These are phyloP conservation scores for Ulota crispa DNA, from an alignment of 225 moss, liverwort and hornwort genomes.

Conservation along the genomic window DNA sequence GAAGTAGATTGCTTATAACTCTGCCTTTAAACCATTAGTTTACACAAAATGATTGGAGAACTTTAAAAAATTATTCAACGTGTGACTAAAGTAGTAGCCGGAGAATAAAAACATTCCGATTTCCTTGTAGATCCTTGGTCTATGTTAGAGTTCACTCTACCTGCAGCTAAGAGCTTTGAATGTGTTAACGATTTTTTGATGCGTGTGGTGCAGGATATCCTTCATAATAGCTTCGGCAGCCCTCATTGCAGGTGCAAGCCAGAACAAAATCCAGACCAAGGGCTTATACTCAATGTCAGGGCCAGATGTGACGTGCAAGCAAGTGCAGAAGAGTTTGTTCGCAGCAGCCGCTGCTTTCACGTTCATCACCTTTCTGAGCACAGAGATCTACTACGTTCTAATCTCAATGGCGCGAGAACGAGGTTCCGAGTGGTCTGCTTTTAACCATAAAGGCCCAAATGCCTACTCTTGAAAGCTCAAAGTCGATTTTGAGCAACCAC, in stretches of 20 bases:
- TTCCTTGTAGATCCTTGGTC: too few relatives aligned
- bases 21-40: too few relatives aligned
- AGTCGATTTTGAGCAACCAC: neutral
- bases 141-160: neutral
- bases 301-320: slow-evolving; percentile 40
- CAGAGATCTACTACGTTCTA: slow-evolving; percentile 44
- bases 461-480: slow-evolving; percentile 31
- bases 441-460: slow-evolving; percentile 26
- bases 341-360: slow-evolving; percentile 54
- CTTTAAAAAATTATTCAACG: too few relatives aligned
- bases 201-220: slow-evolving; percentile 33
- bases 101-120: too few relatives aligned
- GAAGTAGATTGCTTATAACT: too few relatives aligned
- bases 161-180: neutral
- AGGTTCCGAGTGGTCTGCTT: slow-evolving; percentile 32
- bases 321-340: slow-evolving; percentile 62
- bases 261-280: slow-evolving; percentile 60
- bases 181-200: neutral
- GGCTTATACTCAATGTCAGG: slow-evolving; percentile 13
- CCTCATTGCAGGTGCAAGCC: slow-evolving; percentile 49
- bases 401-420: slow-evolving; percentile 45
- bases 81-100: too few relatives aligned
- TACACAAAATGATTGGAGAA: too few relatives aligned
- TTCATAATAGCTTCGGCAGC: slow-evolving; percentile 52
- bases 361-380: slow-evolving; percentile 53